phyloP scores from a whole-genome alignment of 2,329 filamentous ascomycete species.

The Teratosphaeria gauchensis region DNA sequence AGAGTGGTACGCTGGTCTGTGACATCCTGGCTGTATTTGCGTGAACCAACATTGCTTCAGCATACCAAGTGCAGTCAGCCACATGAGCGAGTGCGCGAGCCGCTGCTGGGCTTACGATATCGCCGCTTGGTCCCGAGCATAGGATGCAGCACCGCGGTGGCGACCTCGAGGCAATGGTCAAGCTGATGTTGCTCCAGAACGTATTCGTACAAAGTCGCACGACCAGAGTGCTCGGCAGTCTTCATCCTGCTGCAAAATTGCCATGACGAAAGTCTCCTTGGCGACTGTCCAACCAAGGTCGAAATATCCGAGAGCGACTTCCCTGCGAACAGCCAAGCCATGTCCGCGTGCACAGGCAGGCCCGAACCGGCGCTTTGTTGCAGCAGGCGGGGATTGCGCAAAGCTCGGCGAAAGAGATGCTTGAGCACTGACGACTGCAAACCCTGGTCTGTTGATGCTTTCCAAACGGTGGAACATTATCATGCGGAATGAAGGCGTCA shows the following conservation, averaged over 20 bases:
- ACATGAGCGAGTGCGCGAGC: not conserved
- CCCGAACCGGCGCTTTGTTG: not conserved
- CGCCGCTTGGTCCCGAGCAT: not conserved
- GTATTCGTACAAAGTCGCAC: too few species aligned
- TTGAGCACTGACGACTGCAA: not conserved
- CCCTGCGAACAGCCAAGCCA: not conserved
- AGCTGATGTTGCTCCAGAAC: too few species aligned
- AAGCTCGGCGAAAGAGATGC: not conserved
- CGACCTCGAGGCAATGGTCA: not conserved
- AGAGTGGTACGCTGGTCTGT: not conserved
- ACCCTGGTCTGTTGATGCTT: not conserved
- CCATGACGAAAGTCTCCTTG: not conserved
- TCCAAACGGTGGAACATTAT: not conserved
- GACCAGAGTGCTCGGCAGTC: not conserved
- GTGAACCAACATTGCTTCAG: not conserved
- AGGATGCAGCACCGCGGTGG: not conserved
- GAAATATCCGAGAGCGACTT: not conserved
- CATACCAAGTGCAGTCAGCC: not conserved
- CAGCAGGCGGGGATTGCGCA: not conserved
- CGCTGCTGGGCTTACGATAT: not conserved
- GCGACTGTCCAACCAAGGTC: not conserved
- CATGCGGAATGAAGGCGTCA: not conserved
- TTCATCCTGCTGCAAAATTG: not conserved
- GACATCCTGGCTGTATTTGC: not conserved
- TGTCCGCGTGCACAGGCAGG: not conserved